Evolutionary conservation across 139 green algal species (phyloP).

Genomic region (Chlamydomonas incerta): DNA sequence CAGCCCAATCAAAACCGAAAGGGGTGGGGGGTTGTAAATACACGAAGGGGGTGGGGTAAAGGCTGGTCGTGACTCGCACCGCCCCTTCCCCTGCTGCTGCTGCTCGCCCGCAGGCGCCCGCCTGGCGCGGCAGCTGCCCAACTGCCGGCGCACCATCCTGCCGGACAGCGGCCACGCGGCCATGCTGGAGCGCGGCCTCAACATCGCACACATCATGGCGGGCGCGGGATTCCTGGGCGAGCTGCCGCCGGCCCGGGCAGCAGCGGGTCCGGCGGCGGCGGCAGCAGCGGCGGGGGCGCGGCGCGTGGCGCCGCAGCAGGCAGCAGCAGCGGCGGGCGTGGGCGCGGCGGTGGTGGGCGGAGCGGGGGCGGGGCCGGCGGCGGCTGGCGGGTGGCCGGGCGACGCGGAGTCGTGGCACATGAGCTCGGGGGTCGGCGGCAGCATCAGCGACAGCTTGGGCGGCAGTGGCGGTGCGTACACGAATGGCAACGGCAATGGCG

Average conservation of each 20-base stretch:
- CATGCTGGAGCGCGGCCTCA: slow-evolving; percentile 66
- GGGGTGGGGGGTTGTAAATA: background rate
- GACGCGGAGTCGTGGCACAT: too few relatives aligned
- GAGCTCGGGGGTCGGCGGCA: too few relatives aligned
- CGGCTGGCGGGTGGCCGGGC: background rate
- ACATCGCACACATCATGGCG: slow-evolving; percentile 51
- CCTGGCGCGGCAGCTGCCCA: slow-evolving; percentile 63
- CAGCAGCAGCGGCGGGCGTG: slow-evolving; percentile 6
- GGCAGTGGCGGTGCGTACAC: too few relatives aligned
- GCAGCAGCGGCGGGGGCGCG: background rate
- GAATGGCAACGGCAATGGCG: too few relatives aligned
- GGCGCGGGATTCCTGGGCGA: slow-evolving; percentile 3
- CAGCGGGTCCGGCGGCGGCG: too few relatives aligned
- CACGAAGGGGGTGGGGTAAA: too few relatives aligned
- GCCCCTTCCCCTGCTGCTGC: too few relatives aligned
- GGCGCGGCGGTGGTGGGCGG: background rate
- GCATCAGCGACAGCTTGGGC: too few relatives aligned
- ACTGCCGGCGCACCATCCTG: slow-evolving; percentile 61
- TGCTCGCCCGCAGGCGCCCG: slow-evolving; percentile 53
- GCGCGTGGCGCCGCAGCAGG: background rate
- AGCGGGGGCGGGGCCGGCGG: background rate
- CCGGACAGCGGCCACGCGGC: slow-evolving; percentile 76
- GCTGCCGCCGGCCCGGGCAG: background rate
- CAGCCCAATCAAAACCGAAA: too few relatives aligned
- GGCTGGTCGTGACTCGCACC: too few relatives aligned